Evolutionary conservation across 345 rosid species (phyloP).

Genomic region (Salix dunnii): DNA sequence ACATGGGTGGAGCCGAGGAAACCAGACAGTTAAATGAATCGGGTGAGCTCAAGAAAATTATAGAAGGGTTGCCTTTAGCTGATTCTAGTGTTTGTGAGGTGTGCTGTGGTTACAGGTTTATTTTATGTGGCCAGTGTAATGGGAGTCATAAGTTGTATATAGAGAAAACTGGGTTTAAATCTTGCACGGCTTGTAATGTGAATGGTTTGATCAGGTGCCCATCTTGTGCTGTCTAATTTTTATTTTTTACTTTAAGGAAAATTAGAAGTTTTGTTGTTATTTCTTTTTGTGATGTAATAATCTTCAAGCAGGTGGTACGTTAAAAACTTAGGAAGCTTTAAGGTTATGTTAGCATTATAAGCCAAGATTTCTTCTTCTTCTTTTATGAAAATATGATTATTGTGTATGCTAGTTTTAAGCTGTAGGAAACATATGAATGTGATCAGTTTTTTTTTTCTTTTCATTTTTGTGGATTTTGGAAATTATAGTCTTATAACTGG

Average conservation of each 20-base stretch:
- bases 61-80: constrained; percentile 52
- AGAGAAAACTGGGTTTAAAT: constrained; percentile 60
- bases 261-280: neutral
- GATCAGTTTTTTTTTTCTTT: neutral
- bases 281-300: neutral
- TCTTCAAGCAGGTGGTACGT: neutral
- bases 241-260: neutral
- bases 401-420: neutral
- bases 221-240: constrained; percentile 40
- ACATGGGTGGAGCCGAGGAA: constrained; percentile 88
- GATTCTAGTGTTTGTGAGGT: constrained; percentile 48
- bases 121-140: constrained; percentile 56
- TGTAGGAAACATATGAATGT: neutral
- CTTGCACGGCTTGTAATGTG: constrained; percentile 71
- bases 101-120: constrained; percentile 69
- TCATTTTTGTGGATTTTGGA: neutral
- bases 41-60: constrained; percentile 79
- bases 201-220: constrained; percentile 89
- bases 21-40: constrained; percentile 65
- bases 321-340: neutral
- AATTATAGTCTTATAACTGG: neutral
- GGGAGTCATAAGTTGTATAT: constrained; percentile 80
- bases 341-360: neutral
- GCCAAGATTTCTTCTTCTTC: neutral
- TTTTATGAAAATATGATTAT: neutral